Base-by-base conservation (phyloP, 139 green algal species). In the Volvox africanus region DNA sequence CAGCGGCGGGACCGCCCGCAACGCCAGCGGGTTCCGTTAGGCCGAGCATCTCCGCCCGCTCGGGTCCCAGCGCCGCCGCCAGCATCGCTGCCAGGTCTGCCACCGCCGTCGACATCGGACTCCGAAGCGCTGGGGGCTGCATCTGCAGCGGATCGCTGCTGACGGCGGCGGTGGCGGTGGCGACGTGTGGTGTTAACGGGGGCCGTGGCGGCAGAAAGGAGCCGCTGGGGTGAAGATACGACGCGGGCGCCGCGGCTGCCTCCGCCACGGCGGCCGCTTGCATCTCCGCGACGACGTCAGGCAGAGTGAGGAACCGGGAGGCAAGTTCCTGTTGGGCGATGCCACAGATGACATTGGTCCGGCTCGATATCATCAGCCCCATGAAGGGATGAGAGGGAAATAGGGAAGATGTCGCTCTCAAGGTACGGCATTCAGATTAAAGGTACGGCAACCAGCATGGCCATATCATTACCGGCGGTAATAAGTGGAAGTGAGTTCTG, bases 41-140 rank as follows among this genome's bases (percentile, higher is more conserved):
- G 28, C 80, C 44, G 55, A 86, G 80, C 80, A 26, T 26, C 80
- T 28, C 36, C 65, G 84, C 84, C 67, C 81, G 84, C 84, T 89
- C 84, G 16, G 84, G 84, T 2, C 84, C 84, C 35, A 81, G 44
- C 44, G 44, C 44, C 44, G 44, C 65, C 2, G 65, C 65, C 9
- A 28, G 21, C 21, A 28, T 28, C 65, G 65, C 65, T 28, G 65
- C 24, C 65, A 73, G 11, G 65, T 12, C 65, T 28, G 24, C 28
- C 84, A 69, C 84, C 69, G 36, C 85, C 85, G 71, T 21, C 85
- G 82, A 75, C 28, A 33, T 30, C 61, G 36, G 19, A 2, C 28
- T 13, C 77, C 22, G 17, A 28, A 61, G n/a, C 55, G 82, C 82
- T 62, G 82, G 32, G 61, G 82, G 30, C 82, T 32, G 81, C 61